These are phyloP conservation scores for Trichoderma gamsii DNA, from an alignment of 495 filamentous ascomycete species.

Conservation along the genomic window DNA sequence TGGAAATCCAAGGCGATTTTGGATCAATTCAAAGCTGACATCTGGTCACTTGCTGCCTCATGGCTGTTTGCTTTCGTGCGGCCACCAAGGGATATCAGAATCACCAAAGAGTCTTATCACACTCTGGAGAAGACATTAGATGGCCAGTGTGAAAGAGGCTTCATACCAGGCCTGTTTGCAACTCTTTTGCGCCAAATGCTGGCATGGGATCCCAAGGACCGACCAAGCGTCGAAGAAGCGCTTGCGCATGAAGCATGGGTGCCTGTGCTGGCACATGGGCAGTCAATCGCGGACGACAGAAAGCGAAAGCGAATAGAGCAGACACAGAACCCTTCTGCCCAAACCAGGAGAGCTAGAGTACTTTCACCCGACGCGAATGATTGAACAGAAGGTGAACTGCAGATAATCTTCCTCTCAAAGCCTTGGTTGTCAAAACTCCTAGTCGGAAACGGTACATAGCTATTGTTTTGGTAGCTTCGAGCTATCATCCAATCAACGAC, in stretches of 20 bases:
- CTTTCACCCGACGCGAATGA: neutral
- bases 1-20: neutral
- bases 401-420: no score
- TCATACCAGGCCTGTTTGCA: neutral
- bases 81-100: neutral
- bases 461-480: no score
- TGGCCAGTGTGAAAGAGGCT: neutral
- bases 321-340: neutral
- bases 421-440: no score
- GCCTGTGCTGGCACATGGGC: neutral
- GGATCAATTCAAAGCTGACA: neutral
- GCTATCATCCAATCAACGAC: no score
- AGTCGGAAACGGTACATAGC: no score
- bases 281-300: neutral
- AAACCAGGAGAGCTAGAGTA: neutral
- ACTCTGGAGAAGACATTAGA: neutral
- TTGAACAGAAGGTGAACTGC: neutral
- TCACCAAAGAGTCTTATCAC: neutral
- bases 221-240: neutral
- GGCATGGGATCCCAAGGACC: neutral
- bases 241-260: neutral
- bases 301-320: conserved; percentile 6
- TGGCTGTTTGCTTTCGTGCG: neutral
- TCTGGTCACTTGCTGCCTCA: conserved; percentile 2
- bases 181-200: neutral